phyloP scores from a whole-genome alignment of 345 rosid genomes.

The Aquilaria yunnanensis region DNA sequence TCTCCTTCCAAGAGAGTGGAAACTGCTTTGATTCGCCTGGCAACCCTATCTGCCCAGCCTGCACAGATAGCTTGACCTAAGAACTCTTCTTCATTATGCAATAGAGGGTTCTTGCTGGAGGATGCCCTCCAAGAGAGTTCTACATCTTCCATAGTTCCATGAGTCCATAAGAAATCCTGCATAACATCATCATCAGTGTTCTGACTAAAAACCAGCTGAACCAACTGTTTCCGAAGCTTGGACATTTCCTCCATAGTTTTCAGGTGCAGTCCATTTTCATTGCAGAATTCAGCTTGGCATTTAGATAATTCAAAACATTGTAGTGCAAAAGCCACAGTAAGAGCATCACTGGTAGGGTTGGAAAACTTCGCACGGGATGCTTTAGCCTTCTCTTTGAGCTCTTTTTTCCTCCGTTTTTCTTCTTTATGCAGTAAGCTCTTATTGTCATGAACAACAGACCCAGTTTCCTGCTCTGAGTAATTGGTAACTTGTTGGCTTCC shows the following conservation, averaged over 20 bases:
- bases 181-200: slow-evolving; percentile 21
- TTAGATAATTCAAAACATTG: slow-evolving; percentile 63
- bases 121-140: slow-evolving; percentile 62
- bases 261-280: slow-evolving; percentile 47
- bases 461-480: slow-evolving; percentile 22
- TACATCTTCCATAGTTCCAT: slow-evolving; percentile 58
- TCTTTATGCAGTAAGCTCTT: slow-evolving; percentile 27
- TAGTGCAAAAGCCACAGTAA: slow-evolving; percentile 62
- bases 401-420: slow-evolving; percentile 48
- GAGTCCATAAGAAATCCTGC: slow-evolving; percentile 61
- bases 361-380: slow-evolving; percentile 51
- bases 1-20: slow-evolving; percentile 27
- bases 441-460: slow-evolving; percentile 14
- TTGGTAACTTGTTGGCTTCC: slow-evolving; percentile 25
- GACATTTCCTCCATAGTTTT: slow-evolving; percentile 95
- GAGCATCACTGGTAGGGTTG: slow-evolving; percentile 80
- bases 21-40: slow-evolving; percentile 40
- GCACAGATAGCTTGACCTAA: slow-evolving; percentile 78
- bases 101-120: slow-evolving; percentile 42
- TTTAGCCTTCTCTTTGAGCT: slow-evolving; percentile 50
- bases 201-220: slow-evolving; percentile 59
- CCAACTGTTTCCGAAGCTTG: slow-evolving; percentile 77
- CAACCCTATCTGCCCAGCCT: slow-evolving; percentile 97
- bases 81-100: slow-evolving; percentile 61
- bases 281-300: slow-evolving; percentile 43